Base-by-base conservation (phyloP, 345 rosid genomes). In the Linum trigynum region DNA sequence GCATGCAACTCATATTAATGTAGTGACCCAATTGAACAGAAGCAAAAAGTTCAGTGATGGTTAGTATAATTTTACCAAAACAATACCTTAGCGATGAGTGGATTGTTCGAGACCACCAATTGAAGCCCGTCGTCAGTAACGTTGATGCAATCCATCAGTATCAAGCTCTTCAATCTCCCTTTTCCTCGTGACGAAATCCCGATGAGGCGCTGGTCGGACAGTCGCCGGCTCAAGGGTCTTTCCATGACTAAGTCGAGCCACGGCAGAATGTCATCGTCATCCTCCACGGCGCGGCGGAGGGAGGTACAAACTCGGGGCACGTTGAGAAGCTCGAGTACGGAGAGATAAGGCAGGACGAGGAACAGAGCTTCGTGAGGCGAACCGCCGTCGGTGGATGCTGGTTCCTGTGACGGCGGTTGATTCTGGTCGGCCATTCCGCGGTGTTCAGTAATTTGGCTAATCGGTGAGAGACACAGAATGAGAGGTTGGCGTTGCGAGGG, bases 61-160 rank as follows among this genome's bases (percentile, higher is more conserved):
- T 32, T 37, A 7, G 2, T 14, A 6, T 9, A 59, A 12, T 17
- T 2, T 38, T 38, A 8, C 17, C 32, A n/a, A n/a, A n/a, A n/a
- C n/a, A n/a, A n/a, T 72, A 92, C 97, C 97, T 79, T 78, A 15
- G 55, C 64, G 72, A 88, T 78, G n/a, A 74, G 74, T 16, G 85
- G 96, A 69, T 94, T 94, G 3, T 71, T 68, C 38, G 78, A 77
- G 0, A 79, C 8, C 39, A 86, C 85, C 45, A 73, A 68, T 9
- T 67, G 81, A 38, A 92, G 84, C 3, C 88, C 95, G 40, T 73
- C 81, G 69, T 88, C 85, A n/a, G 89, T 85, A 38, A 90, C 63
- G 38, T 72, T 75, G 2, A 41, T 42, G 74, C 92, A 92, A 38
- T 74, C 71, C 3, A 75, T 68, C 6, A 90, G 78, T 51, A 64